These are phyloP conservation scores for Solanum megistacrolobum DNA, from an alignment of 257 asterid species.

Conservation along the genomic window DNA sequence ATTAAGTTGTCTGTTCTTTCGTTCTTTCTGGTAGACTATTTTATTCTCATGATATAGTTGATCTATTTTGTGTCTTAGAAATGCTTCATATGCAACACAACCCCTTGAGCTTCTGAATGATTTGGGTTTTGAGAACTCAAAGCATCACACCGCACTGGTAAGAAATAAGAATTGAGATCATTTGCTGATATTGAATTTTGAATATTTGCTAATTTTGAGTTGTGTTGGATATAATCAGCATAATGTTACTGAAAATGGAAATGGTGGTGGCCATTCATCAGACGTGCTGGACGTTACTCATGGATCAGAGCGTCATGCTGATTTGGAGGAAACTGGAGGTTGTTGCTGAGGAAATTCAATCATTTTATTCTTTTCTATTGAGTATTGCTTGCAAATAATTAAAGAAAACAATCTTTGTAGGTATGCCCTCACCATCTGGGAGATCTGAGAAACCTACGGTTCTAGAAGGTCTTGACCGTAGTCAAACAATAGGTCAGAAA, in stretches of 20 bases:
- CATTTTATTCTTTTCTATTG: not conserved
- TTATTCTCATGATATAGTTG: constrained; percentile 9
- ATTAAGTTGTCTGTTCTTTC: not conserved
- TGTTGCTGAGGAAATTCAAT: constrained; percentile 9
- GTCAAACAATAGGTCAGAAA: constrained; percentile 90
- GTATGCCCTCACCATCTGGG: constrained; percentile 82
- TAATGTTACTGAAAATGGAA: constrained; percentile 45
- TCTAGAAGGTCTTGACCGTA: constrained; percentile 56
- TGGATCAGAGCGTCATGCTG: constrained; percentile 33
- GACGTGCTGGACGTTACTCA: constrained; percentile 28
- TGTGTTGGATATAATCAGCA: constrained; percentile 19
- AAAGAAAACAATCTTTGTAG: constrained; percentile 23
- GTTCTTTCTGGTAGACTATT: constrained; percentile 1
- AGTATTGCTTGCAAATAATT: not conserved
- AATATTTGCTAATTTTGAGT: constrained; percentile 21
- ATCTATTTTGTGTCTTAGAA: constrained; percentile 44
- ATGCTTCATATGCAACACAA: constrained; percentile 92
- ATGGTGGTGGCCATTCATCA: constrained; percentile 9
- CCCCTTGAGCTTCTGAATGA: constrained; percentile 97
- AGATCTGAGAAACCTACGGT: constrained; percentile 38
- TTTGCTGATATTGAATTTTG: constrained; percentile 19
- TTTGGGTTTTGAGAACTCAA: constrained; percentile 62
- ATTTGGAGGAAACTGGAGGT: constrained; percentile 86
- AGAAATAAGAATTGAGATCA: constrained; percentile 47
- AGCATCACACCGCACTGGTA: constrained; percentile 31